Evolutionary conservation across 139 green algal genomes (phyloP).

Genomic region (Helicosporidium sp.): DNA sequence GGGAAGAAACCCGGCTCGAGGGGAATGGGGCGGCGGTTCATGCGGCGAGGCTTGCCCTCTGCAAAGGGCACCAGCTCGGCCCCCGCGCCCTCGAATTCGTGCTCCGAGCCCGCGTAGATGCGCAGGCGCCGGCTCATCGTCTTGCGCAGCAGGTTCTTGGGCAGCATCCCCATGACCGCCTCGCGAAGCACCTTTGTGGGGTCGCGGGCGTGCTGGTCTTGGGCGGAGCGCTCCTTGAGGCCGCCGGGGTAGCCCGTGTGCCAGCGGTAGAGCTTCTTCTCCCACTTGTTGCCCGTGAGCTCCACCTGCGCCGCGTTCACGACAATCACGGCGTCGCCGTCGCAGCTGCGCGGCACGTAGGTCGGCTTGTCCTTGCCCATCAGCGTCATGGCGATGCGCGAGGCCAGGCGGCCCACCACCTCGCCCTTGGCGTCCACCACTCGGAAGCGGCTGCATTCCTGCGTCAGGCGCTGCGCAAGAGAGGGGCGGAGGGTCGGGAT

Average conservation of each 20-base stretch:
- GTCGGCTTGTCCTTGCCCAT: constrained; percentile 83
- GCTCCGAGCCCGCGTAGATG: constrained; percentile 47
- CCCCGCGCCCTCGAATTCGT: constrained; percentile 40
- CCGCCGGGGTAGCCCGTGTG: constrained; percentile 71
- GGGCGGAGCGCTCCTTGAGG: constrained; percentile 46
- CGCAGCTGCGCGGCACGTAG: constrained; percentile 41
- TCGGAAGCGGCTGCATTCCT: constrained; percentile 41
- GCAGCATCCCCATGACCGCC: constrained; percentile 73
- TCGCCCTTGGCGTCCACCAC: constrained; percentile 62
- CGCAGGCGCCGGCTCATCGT: constrained; percentile 53
- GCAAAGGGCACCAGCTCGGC: constrained; percentile 35
- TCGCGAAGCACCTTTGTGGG: constrained; percentile 40
- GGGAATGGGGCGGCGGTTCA: constrained; percentile 31
- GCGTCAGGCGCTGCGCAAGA: constrained; percentile 31
- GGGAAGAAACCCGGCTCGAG: constrained; percentile 46
- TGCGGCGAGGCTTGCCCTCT: constrained; percentile 27
- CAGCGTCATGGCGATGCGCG: constrained; percentile 40
- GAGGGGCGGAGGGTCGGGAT: too few species aligned
- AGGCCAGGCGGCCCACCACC: constrained; percentile 62
- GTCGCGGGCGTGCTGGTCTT: constrained; percentile 32
- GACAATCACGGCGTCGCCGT: constrained; percentile 67
- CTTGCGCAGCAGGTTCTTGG: constrained; percentile 60
- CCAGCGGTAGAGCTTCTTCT: constrained; percentile 70
- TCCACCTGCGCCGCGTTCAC: constrained; percentile 58
- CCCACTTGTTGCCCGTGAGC: constrained; percentile 69